These are phyloP conservation scores for Gyrodon lividus DNA, from an alignment of 768 basidiomycete genomes.

Conservation along the genomic window DNA sequence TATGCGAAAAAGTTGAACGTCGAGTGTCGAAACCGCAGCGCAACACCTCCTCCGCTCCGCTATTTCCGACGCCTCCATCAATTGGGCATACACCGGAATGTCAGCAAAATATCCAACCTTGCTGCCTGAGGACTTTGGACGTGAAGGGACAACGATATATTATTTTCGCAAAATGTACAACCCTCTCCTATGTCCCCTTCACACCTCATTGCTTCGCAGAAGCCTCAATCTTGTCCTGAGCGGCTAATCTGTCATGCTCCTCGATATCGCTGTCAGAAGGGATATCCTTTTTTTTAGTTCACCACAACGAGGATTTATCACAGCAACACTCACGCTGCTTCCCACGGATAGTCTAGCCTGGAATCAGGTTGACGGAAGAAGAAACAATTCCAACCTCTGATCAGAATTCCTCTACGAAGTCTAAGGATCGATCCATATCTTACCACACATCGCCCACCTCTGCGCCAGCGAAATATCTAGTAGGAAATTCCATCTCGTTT, in stretches of 20 bases:
- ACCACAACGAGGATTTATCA: not conserved
- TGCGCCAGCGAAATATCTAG: conserved; percentile 77
- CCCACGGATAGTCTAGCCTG: conserved; percentile 88
- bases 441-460: conserved; percentile 75
- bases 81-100: not conserved
- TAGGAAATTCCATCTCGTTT: conserved; percentile 5
- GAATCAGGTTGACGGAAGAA: conserved; percentile 9
- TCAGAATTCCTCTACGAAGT: conserved; percentile 15
- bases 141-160: not conserved
- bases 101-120: not conserved
- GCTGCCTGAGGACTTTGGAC: not conserved
- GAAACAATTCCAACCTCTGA: not conserved
- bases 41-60: not conserved
- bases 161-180: conserved; percentile 4
- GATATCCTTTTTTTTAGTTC: not conserved
- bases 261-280: conserved; percentile 60
- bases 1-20: conserved; percentile 5
- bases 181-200: not conserved
- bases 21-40: conserved; percentile 5
- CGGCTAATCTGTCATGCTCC: conserved; percentile 66
- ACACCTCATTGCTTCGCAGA: conserved; percentile 7
- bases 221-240: conserved; percentile 37
- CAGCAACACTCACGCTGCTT: conserved; percentile 59
- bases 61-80: not conserved
- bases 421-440: conserved; percentile 26